A percentile compares a stretch with the other conserved stretches of the same genome.
Conservation (phyloP, 1,284 basidiomycete genomes). For the Apiotrichum sp. region DNA sequence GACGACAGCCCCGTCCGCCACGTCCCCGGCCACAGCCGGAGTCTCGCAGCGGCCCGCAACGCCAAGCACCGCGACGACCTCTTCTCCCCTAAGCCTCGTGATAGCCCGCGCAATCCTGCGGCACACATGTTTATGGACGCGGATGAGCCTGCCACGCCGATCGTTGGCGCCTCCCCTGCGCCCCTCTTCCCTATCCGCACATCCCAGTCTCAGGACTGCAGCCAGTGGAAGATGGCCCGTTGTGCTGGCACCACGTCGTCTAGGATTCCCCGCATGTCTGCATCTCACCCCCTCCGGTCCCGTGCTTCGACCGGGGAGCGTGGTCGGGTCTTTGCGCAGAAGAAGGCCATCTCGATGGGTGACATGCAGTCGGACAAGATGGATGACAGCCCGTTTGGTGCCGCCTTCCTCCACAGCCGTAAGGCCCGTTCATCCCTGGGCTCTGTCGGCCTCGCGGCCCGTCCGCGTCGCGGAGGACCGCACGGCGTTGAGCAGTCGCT, state of each 20-base stretch:
- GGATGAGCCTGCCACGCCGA: constrained; percentile 5
- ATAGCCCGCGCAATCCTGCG: constrained; percentile 1
- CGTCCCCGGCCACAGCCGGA: constrained; percentile 40
- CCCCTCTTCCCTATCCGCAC: constrained; percentile 36
- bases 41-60: constrained; percentile 18
- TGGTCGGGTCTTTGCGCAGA: constrained; percentile 23
- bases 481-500: constrained; percentile 22
- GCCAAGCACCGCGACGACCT: constrained; percentile 11
- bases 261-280: constrained; percentile 22
- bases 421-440: constrained; percentile 14
- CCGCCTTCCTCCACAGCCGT: constrained; percentile 13
- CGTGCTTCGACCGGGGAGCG: constrained; percentile 15
- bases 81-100: constrained; percentile 13
- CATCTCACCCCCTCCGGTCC: constrained; percentile 29
- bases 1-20: constrained; percentile 38
- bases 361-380: constrained; percentile 28
- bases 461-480: constrained; percentile 1
- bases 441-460: constrained; percentile 2
- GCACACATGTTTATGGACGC: constrained; percentile 10
- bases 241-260: constrained; percentile 10
- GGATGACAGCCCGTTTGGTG: constrained; percentile 37
- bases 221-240: constrained; percentile 5
- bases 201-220: constrained; percentile 33
- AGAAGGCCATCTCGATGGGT: constrained; percentile 42
- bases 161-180: neutral